Evolutionary conservation across 106 monocot genomes (phyloP), one percentile per base, ranked within the genome.

Genomic region (Hemerocallis citrina): DNA sequence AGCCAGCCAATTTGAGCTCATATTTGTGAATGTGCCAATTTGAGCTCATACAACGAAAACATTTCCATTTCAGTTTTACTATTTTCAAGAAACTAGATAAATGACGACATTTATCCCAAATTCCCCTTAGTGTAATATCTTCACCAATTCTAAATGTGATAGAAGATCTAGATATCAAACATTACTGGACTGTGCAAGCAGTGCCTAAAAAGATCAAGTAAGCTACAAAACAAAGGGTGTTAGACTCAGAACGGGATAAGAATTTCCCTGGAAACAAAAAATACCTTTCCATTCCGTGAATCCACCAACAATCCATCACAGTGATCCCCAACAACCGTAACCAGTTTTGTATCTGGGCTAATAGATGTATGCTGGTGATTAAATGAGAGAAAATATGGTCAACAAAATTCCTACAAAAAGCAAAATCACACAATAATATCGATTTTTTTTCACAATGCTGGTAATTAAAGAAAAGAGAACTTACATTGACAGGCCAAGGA

Each of bases 401-500:
- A 57, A 13, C 57, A 22, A 5, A 22, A 21, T 14, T 7, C 3
- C 31, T 54, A 32, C 0, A 16, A 14, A 44, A 11, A 8, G 11
- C 7, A 22, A 1, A 6, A 49, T 49, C 22, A 49, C 11, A 10
- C 22, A 7, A 6, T 23, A 15, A 54, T 3, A 54, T 6, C 3
- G 15, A 1, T 28, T 1, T 4, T 10, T 10, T 23, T 49, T 49
- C 49, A 1, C 36, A 46, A 31, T 61, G 23, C n/a, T n/a, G n/a
- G n/a, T n/a, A n/a, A 1, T 14, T 27, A 41, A 11, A 62, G 15
- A 49, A 31, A 11, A 11, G n/a, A 42, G 39, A 36, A 66, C 82
- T 66, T 48, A 88, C 88, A 77, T 89, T 89, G 39, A 89, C 84
- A 25, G 89, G 74, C 89, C 89, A 89, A 14, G 79, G 77, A 62